phyloP scores from a whole-genome alignment of 352 stramenopile species.

The Labyrinthula sp. region DNA sequence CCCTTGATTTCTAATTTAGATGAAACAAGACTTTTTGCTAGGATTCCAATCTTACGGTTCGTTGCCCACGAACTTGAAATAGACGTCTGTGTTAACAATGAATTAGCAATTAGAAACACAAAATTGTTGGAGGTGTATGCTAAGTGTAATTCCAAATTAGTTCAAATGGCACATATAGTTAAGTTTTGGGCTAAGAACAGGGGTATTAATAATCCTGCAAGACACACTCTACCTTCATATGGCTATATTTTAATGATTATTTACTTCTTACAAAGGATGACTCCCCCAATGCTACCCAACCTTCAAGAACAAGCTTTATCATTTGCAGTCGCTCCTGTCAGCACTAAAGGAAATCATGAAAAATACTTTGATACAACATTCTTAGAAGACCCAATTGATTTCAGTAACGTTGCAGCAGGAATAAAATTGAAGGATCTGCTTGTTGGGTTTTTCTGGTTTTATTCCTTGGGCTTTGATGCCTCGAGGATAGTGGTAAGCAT shows the following conservation, averaged over 20 bases:
- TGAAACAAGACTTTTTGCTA: conserved; percentile 59
- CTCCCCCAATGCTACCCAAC: conserved; percentile 68
- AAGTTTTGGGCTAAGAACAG: conserved; percentile 89
- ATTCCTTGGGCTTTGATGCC: conserved; percentile 76
- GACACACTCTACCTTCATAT: conserved; percentile 88
- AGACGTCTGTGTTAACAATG: conserved; percentile 80
- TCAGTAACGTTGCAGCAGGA: too few species aligned
- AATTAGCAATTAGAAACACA: conserved; percentile 87
- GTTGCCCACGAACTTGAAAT: conserved; percentile 46
- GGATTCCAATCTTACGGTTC: conserved; percentile 95
- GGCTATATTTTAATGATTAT: conserved; percentile 86
- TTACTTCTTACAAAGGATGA: conserved; percentile 69
- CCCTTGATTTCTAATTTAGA: conserved; percentile 3
- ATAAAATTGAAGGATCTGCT: conserved; percentile 50
- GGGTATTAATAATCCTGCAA: conserved; percentile 82
- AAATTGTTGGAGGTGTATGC: conserved; percentile 72
- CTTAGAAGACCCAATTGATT: too few species aligned
- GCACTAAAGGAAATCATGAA: too few species aligned
- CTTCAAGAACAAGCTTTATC: conserved; percentile 47
- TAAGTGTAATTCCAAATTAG: conserved; percentile 40
- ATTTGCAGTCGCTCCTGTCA: too few species aligned
- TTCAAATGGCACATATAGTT: conserved; percentile 76
- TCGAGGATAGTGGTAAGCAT: conserved; percentile 75
- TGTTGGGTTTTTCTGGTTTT: conserved; percentile 86
- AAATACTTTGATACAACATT: conserved; percentile 35